Evolutionary conservation across 2,329 filamentous ascomycete genomes (phyloP).

Genomic region (Cladophialophora bantiana): DNA sequence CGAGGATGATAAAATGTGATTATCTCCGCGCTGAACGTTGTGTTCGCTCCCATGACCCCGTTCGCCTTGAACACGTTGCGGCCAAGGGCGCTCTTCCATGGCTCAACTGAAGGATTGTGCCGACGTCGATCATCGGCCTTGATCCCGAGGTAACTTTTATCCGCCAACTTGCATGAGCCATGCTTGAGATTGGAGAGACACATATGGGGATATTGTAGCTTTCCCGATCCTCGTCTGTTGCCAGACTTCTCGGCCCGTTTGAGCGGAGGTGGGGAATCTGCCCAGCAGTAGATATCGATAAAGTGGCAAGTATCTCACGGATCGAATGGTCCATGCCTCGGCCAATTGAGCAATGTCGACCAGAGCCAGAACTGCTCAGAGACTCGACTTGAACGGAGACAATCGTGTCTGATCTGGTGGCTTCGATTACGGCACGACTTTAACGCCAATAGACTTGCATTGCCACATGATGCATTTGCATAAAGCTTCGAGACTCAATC

Average conservation of each 20-base stretch:
- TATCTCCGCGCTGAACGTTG: background rate
- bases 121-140: background rate
- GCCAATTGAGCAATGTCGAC: background rate
- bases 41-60: background rate
- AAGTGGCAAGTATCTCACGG: background rate
- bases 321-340: background rate
- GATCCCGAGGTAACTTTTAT: background rate
- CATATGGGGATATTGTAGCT: background rate
- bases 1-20: background rate
- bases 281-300: background rate
- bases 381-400: background rate
- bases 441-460: slow-evolving; percentile 76
- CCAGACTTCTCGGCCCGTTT: background rate
- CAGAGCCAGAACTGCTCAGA: background rate
- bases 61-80: background rate
- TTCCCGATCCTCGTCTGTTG: background rate
- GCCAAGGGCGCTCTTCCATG: background rate
- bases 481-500: slow-evolving; percentile 72
- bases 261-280: background rate
- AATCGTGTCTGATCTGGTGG: background rate
- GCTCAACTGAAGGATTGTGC: background rate
- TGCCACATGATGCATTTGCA: slow-evolving; percentile 77
- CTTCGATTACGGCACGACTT: slow-evolving; percentile 62
- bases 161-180: background rate
- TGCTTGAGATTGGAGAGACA: background rate